Base-by-base conservation (phyloP, 768 basidiomycete genomes). In the Calocybe cyanea region DNA sequence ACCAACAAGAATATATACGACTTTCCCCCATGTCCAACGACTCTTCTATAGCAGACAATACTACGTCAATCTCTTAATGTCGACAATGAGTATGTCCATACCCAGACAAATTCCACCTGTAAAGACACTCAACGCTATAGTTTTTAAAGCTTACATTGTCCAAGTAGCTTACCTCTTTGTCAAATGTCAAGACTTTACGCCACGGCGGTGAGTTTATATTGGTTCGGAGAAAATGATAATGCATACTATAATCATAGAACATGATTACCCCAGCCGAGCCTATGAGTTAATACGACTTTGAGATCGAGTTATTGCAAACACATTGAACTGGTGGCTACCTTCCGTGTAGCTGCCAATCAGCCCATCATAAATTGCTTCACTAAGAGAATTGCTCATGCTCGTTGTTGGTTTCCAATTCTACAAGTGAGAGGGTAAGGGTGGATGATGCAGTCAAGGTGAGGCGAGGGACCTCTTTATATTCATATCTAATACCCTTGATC, bases 91-190 rank as follows among this genome's bases (percentile, higher is more conserved):
- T 8, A 21, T 7, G 17, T 15, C 40, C 54, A 41, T 58, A 79
- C 78, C 80, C 80, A 81, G 33, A 82, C 76, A 21, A 80, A 60
- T 33, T 74, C 66, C 36, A 79, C 58, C 78, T 80, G 52, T 38
- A 45, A 31, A 21, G 34, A 31, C 50, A 15, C 52, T 24, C 20
- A 32, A 41, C 21, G 7, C 14, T 17, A n/a, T n/a, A n/a, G n/a
- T n/a, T n/a, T n/a, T n/a, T 5, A 14, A 18, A n/a, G 17, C 7
- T n/a, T 32, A 33, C 40, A 37, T 23, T 7, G 51, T 38, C 25
- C 6, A 15, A 28, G 7, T 32, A 15, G 52, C 67, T 25, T 42
- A 78, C 78, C 71, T 80, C 80, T 28, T 72, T 65, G 44, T 72
- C 75, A 14, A 79, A 58, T 5, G 78, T 81, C 33, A 78, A 57